A percentile compares a stretch with the other conserved stretches of the same genome.
phyloP scores from a whole-genome alignment of 225 moss, liverwort and hornwort genomes.

The Sphagnum tenellum region DNA sequence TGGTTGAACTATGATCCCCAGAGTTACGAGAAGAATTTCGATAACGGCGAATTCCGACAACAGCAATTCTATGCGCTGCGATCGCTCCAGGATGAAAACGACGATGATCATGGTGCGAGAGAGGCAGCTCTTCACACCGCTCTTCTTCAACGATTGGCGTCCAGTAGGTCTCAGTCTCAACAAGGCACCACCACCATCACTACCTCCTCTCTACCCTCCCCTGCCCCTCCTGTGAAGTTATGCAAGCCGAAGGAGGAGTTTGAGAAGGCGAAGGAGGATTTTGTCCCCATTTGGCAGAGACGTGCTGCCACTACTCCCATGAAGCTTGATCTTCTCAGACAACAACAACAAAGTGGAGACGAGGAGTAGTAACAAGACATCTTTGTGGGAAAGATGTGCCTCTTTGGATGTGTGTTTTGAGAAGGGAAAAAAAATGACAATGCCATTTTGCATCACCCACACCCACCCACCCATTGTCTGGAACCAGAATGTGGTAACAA shows the following conservation, averaged over 20 bases:
- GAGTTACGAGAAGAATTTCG: slow-evolving; percentile 55
- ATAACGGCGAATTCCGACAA: slow-evolving; percentile 33
- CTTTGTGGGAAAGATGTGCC: too few relatives aligned
- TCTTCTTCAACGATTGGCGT: slow-evolving; percentile 28
- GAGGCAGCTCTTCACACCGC: slow-evolving; percentile 31
- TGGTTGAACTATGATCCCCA: slow-evolving; percentile 51
- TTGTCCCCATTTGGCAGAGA: slow-evolving; percentile 49
- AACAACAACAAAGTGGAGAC: slow-evolving; percentile 8
- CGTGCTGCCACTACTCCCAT: slow-evolving; percentile 29
- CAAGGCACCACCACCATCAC: slow-evolving; percentile 6
- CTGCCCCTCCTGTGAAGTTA: slow-evolving; percentile 20
- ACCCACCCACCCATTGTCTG: too few relatives aligned
- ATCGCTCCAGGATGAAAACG: slow-evolving; percentile 5
- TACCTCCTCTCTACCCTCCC: slow-evolving; percentile 15
- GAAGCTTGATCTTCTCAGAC: slow-evolving; percentile 35
- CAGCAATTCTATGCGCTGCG: slow-evolving; percentile 8
- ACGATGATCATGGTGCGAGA: slow-evolving; percentile 23
- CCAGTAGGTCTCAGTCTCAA: slow-evolving; percentile 11
- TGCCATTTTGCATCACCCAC: too few relatives aligned
- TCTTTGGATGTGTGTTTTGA: too few relatives aligned
- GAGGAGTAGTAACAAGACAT: too few relatives aligned
- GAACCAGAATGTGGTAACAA: too few relatives aligned
- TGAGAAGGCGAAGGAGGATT: slow-evolving; percentile 32
- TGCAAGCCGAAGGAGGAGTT: slow-evolving; percentile 19
- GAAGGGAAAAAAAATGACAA: too few relatives aligned